Evolutionary conservation across 164 flowering plant species (phyloP), one percentile per base, ranked within the genome.

Genomic region (Magnolia kwangsiensis): DNA sequence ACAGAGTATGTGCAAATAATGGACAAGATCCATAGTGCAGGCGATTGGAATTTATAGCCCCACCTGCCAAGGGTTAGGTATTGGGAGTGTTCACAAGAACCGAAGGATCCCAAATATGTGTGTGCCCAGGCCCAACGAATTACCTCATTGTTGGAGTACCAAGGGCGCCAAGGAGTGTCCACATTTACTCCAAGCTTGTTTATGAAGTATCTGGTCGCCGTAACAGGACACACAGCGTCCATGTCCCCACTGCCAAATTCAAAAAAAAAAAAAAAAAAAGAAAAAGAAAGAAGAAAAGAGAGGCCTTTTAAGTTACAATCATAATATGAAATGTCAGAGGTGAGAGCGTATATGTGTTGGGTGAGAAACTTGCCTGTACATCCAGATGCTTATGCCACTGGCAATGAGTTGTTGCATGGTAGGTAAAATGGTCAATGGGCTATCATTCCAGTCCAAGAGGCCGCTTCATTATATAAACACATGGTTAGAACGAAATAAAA

Each of bases 91-190:
- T 27, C 29, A 27, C 29, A 27, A 2, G 29, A 27, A 1, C 29
- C 29, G 0, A 2, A 27, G 29, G 29, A 27, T 27, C 18, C 61
- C 4, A 55, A 55, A 11, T 10, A 55, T 16, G 18, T 16, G 19
- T 16, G 18, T 55, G 18, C 13, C 61, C 19, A 16, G 61, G 61
- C 61, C 18, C 61, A 55, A 55, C 61, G 18, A 55, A 16, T 67
- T 72, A 82, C 83, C 84, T 82, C 84, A 9, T 68, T 31, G 20
- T 80, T 69, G 51, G 76, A 31, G 72, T 75, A 81, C 87, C 87
- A 85, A 16, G 87, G 82, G n/a, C 70, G 64, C 87, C 87, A 85
- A 14, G 76, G 14, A 19, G 75, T 81, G 76, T 72, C 66, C 0
- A 79, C 18, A 0, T 81, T 72, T 29, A 76, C 80, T 51, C 73